Percentiles rank a stretch among this genome's conserved stretches.
Conservation (phyloP, 2,329 filamentous ascomycete species). For the Scedosporium minutisporum region DNA sequence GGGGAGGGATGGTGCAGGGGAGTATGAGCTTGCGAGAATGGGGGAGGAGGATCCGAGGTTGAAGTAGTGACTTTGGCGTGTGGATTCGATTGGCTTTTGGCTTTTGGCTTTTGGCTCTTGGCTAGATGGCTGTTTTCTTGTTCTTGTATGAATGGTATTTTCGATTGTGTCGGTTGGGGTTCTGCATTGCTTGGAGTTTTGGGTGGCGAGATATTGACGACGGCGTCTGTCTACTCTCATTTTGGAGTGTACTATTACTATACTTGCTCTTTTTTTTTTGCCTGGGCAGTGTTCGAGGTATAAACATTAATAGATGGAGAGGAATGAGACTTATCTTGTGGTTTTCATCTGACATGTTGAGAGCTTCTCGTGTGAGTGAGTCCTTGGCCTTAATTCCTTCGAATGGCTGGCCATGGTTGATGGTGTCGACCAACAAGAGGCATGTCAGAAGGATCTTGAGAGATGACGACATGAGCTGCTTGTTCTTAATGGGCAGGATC, state of each 20-base stretch:
- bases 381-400: too few relatives aligned
- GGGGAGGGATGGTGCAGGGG: constrained; percentile 43
- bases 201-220: neutral
- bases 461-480: too few relatives aligned
- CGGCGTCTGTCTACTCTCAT: neutral
- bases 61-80: neutral
- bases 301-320: neutral
- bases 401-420: too few relatives aligned
- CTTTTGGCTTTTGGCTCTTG: neutral
- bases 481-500: too few relatives aligned
- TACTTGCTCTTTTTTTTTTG: neutral
- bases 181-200: neutral
- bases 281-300: neutral
- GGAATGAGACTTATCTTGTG: neutral
- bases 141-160: neutral
- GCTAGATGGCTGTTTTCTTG: too few relatives aligned
- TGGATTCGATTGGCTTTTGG: neutral
- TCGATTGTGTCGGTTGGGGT: neutral
- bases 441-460: too few relatives aligned
- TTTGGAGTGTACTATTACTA: neutral
- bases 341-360: too few relatives aligned
- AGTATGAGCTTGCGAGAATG: constrained; percentile 58
- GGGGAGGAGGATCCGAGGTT: constrained; percentile 17
- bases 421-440: too few relatives aligned
- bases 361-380: too few relatives aligned